A percentile compares a stretch with the other conserved stretches of the same genome.
Evolutionary conservation across 148 eudicot species (phyloP).

Genomic region (Cornus kousa): DNA sequence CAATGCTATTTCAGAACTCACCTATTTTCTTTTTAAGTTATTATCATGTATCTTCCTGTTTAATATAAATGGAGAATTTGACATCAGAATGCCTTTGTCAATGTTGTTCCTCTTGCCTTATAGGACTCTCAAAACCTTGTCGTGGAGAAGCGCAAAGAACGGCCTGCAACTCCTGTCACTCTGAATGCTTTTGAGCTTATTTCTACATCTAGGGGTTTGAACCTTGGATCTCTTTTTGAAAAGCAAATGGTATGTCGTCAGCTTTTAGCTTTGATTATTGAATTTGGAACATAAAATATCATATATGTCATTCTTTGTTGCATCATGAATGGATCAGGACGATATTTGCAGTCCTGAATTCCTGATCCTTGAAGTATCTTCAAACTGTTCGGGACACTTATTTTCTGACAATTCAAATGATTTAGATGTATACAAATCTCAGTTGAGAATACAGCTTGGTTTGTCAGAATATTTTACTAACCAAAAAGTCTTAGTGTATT

Average conservation of each 20-base stretch:
- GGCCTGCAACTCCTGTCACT: constrained; percentile 45
- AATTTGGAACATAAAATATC: background rate
- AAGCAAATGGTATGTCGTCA: constrained; percentile 67
- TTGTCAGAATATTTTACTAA: background rate
- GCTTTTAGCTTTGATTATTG: background rate
- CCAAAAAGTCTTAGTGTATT: background rate
- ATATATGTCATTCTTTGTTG: background rate
- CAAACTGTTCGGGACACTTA: background rate
- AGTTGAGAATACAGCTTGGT: background rate
- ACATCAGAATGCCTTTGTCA: background rate
- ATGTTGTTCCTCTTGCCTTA: constrained; percentile 1
- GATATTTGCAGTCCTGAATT: background rate
- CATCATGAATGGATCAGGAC: background rate
- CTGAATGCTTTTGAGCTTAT: constrained; percentile 97
- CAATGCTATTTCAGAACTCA: background rate
- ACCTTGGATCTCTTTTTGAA: constrained; percentile 75
- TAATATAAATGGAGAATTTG: background rate
- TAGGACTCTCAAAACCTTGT: constrained; percentile 69
- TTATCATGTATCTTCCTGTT: background rate
- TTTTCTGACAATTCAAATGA: background rate
- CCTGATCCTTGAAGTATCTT: background rate
- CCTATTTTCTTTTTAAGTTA: no score
- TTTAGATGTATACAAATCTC: no score
- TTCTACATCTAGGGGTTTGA: constrained; percentile 87
- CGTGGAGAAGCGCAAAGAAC: constrained; percentile 71